A percentile compares a stretch with the other conserved stretches of the same genome.
Conservation (phyloP, 106 monocot genomes). For the Apostasia ramifera region DNA sequence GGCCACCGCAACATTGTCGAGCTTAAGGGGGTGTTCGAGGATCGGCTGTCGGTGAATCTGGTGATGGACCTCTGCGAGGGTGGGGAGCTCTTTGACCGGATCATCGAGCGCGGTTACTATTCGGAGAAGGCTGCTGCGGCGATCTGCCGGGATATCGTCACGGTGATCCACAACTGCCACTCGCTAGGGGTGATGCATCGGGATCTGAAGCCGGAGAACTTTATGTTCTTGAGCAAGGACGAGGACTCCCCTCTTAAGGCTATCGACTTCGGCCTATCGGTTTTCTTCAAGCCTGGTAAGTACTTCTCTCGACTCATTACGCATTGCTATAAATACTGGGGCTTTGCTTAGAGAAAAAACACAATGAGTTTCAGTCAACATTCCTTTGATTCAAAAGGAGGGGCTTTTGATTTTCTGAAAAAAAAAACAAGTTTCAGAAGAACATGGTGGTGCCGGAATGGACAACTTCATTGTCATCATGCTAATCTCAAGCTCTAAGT, state of each 20-base stretch:
- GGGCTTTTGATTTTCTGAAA: not conserved
- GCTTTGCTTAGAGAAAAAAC: not conserved
- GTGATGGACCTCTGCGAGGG: slow-evolving; percentile 77
- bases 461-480: too few species aligned
- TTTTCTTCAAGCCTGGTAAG: slow-evolving; percentile 51
- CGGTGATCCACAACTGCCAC: slow-evolving; percentile 41
- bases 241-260: slow-evolving; percentile 56
- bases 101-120: slow-evolving; percentile 38
- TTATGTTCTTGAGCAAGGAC: slow-evolving; percentile 34
- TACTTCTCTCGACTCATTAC: not conserved
- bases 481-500: too few species aligned
- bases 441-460: too few species aligned
- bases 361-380: not conserved
- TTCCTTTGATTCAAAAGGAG: not conserved
- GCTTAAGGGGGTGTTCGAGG: slow-evolving; percentile 20
- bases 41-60: slow-evolving; percentile 33
- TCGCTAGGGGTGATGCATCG: slow-evolving; percentile 62
- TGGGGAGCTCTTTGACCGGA: slow-evolving; percentile 64
- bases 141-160: slow-evolving; percentile 41
- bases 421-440: too few species aligned
- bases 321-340: not conserved
- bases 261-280: slow-evolving; percentile 51
- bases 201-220: slow-evolving; percentile 71
- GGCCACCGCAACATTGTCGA: slow-evolving; percentile 41
- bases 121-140: slow-evolving; percentile 44